Base-by-base conservation (phyloP, 2,329 filamentous ascomycete genomes). In the Cladosporium sp. region DNA sequence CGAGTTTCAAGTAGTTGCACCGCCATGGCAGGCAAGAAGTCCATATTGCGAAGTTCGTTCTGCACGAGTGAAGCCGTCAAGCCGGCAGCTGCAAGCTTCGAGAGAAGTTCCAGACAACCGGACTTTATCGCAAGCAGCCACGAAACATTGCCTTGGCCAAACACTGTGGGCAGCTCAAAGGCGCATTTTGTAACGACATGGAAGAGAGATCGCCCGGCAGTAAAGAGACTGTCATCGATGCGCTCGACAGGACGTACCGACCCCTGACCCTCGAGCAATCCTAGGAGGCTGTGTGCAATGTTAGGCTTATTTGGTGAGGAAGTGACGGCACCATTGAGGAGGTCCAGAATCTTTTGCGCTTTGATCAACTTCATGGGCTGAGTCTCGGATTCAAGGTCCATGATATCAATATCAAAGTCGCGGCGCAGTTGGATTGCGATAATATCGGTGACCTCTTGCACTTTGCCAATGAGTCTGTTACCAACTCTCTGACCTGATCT, bases 221-320 rank as follows among this genome's bases (percentile, higher is more conserved):
- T 83, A 72, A 96, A 95, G 2, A 88, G 75, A 50, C 91, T 84
- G 28, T 86, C 83, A 1, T 85, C 76, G 52, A 88, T 82, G 34
- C 94, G 77, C 22, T 85, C 85, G 2, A 97, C 78, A 9, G 82
- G 82, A 62, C 86, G 87, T 37, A 88, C 84, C 43, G 86, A 84
- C 67, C 91, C 95, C 17, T 58, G 83, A 83, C 39, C 56, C 1
- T 39, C 19, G 17, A 59, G 47, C 72, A 99, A 97, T 0, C 94
- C 94, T 5, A 99, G 84, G 1, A 99, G 79, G 47, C 96, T 81
- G 72, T 99, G 95, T 0, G 93, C 94, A 65, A 99, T 87, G 1
- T 88, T 95, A 4, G 94, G 92, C 65, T 87, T 84, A 66, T 88
- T 84, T 1, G 89, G 87, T 25, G 87, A 88, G 36, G 88, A 85